Evolutionary conservation across 192 early-diverging fungal species (phyloP).

Genomic region (Coemansia sp.): DNA sequence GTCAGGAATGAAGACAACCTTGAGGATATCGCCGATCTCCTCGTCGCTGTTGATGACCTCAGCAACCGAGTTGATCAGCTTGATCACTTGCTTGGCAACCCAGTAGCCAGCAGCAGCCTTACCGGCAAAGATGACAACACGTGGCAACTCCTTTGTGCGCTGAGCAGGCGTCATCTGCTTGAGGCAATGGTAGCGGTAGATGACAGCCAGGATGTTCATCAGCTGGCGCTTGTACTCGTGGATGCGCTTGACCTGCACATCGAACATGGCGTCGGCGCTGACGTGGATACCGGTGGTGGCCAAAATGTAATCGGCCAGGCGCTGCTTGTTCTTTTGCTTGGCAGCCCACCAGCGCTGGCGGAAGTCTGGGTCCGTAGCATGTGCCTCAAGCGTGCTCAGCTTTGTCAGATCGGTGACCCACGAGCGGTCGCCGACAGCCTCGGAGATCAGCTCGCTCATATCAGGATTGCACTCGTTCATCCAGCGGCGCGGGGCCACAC

Average conservation of each 20-base stretch:
- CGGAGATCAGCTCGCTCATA: constrained; percentile 77
- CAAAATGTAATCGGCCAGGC: constrained; percentile 84
- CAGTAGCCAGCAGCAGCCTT: constrained; percentile 98
- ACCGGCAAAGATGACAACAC: constrained; percentile 93
- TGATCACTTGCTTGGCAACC: constrained; percentile 98
- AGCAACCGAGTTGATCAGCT: constrained; percentile 95
- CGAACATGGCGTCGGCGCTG: constrained; percentile 87
- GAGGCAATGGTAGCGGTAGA: constrained; percentile 86
- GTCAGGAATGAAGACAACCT: constrained; percentile 97
- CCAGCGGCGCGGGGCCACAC: constrained; percentile 96
- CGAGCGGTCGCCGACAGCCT: constrained; percentile 68
- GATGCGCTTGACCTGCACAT: constrained; percentile 97
- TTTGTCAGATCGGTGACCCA: constrained; percentile 79
- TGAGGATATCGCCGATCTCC: constrained; percentile 77
- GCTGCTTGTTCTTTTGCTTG: constrained; percentile 88
- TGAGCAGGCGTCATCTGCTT: constrained; percentile 76
- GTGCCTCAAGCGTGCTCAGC: constrained; percentile 64
- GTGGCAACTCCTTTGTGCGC: constrained; percentile 59
- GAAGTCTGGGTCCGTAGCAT: constrained; percentile 68
- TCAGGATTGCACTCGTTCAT: constrained; percentile 94
- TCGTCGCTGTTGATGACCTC: constrained; percentile 85
- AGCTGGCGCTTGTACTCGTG: constrained; percentile 99
- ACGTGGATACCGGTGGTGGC: constrained; percentile 69
- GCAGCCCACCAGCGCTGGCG: constrained; percentile 82
- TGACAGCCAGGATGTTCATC: constrained; percentile 96